Evolutionary conservation across 768 basidiomycete genomes (phyloP).

Genomic region (Rhizopogon rudus): DNA sequence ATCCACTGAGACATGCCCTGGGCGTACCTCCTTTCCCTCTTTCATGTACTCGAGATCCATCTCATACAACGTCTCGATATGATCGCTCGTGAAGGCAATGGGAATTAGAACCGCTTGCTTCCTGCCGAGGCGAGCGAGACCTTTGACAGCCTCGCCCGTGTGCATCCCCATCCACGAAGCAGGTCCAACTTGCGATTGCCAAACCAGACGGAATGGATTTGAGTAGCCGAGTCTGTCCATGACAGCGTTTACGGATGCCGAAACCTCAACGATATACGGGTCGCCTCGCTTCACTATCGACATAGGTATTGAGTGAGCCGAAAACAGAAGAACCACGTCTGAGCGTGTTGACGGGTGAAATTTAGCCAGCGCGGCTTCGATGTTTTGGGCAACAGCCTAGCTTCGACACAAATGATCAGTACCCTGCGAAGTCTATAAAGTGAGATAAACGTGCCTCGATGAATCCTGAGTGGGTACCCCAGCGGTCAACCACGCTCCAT

Average conservation of each 20-base stretch:
- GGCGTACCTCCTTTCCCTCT: conserved; percentile 85
- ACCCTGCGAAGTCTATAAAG: neutral
- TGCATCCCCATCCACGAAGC: conserved; percentile 99
- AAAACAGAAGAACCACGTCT: conserved; percentile 84
- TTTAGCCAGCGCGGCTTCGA: conserved; percentile 74
- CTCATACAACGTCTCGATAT: conserved; percentile 98
- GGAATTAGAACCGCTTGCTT: conserved; percentile 84
- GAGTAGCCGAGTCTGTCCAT: conserved; percentile 80
- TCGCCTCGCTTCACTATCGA: conserved; percentile 98
- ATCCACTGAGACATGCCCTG: neutral
- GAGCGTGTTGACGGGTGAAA: conserved; percentile 70
- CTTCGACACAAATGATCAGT: conserved; percentile 1
- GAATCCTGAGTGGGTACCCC: conserved; percentile 94
- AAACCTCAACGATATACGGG: conserved; percentile 94
- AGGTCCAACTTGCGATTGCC: conserved; percentile 98
- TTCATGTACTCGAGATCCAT: conserved; percentile 90
- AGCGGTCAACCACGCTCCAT: conserved; percentile 98
- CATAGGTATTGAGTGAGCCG: conserved; percentile 96
- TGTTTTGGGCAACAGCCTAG: conserved; percentile 88
- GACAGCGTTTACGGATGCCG: conserved; percentile 88
- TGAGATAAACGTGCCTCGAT: conserved; percentile 67
- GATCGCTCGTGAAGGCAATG: conserved; percentile 98
- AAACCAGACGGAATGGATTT: conserved; percentile 90
- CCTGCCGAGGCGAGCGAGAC: conserved; percentile 68
- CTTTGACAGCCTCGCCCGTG: conserved; percentile 88